phyloP scores from a whole-genome alignment of 2,329 filamentous ascomycete genomes.

The Venturia pyrina region DNA sequence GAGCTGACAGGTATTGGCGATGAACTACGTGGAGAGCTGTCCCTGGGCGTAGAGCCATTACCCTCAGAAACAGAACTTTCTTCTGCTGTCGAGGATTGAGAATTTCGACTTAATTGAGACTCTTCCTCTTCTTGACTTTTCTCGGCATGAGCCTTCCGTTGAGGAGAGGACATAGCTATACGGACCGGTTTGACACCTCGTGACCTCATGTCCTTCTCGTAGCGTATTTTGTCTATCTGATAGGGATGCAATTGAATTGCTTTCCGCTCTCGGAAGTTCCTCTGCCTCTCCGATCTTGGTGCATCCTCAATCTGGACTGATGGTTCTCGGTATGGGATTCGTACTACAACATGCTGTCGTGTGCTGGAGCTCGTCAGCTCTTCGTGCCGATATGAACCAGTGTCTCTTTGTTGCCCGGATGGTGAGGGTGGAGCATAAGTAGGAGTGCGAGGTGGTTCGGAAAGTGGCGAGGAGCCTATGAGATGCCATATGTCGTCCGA shows the following conservation, averaged over 20 bases:
- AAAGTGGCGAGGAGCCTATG: constrained; percentile 1
- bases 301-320: neutral
- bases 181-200: constrained; percentile 34
- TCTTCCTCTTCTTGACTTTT: constrained; percentile 13
- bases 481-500: neutral
- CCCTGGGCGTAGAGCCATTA: neutral
- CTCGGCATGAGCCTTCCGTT: neutral
- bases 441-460: neutral
- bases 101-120: constrained; percentile 17
- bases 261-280: constrained; percentile 34
- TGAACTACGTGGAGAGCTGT: neutral
- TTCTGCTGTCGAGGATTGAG: neutral
- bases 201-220: constrained; percentile 32
- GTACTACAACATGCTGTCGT: constrained; percentile 6
- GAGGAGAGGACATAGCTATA: constrained; percentile 17
- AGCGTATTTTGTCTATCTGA: constrained; percentile 33
- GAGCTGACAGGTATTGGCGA: constrained; percentile 8
- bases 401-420: neutral
- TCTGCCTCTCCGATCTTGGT: constrained; percentile 12
- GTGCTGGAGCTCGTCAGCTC: neutral
- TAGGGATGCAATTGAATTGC: constrained; percentile 41
- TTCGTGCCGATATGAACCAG: neutral
- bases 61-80: neutral
- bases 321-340: neutral
- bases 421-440: neutral